phyloP scores from a whole-genome alignment of 768 basidiomycete species.

The Paxillus involutus region DNA sequence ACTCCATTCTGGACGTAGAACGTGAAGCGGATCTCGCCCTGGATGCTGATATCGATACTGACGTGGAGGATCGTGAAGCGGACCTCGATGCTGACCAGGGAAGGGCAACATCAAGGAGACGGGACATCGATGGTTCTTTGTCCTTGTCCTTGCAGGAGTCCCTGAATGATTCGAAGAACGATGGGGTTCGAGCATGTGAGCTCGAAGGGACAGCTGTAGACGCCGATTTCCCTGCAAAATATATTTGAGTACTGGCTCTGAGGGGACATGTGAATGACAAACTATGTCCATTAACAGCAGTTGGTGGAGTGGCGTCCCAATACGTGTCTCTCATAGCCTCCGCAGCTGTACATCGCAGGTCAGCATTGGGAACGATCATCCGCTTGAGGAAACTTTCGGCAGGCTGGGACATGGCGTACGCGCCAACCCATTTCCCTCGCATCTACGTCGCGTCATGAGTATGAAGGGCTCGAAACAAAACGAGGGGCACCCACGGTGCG shows the following conservation, averaged over 20 bases:
- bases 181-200: conserved; percentile 15
- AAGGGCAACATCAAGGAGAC: conserved; percentile 33
- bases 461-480: background rate
- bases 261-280: conserved; percentile 26
- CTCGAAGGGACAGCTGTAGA: conserved; percentile 20
- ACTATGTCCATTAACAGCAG: conserved; percentile 41
- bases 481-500: conserved; percentile 57
- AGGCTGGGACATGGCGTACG: conserved; percentile 56
- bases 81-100: conserved; percentile 32
- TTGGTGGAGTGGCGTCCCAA: conserved; percentile 46
- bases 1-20: conserved; percentile 18
- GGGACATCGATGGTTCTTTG: conserved; percentile 27
- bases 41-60: conserved; percentile 13
- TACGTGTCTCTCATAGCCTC: conserved; percentile 68
- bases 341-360: conserved; percentile 67
- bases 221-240: conserved; percentile 32
- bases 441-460: conserved; percentile 38
- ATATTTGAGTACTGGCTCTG: background rate
- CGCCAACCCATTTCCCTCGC: conserved; percentile 84
- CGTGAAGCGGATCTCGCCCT: conserved; percentile 14
- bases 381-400: conserved; percentile 68
- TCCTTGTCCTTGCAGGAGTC: conserved; percentile 26
- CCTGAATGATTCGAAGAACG: conserved; percentile 19
- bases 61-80: conserved; percentile 10
- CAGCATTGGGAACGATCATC: conserved; percentile 84